Evolutionary conservation across 306 rosid genomes (phyloP).

Genomic region (Cicer bijugum): DNA sequence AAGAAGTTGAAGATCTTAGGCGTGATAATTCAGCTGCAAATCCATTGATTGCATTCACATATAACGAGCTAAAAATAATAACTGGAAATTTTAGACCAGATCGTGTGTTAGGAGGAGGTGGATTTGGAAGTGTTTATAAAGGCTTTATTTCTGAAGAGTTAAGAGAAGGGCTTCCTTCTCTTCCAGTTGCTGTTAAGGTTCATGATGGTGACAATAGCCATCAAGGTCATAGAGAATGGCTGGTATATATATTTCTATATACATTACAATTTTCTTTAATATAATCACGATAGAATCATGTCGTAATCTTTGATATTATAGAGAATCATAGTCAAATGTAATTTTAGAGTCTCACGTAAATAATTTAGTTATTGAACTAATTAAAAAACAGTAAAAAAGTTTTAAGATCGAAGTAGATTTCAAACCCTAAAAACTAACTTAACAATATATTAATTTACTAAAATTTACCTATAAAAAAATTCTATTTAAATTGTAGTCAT

Average conservation of each 20-base stretch:
- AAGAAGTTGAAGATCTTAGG: constrained; percentile 90
- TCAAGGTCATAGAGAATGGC: constrained; percentile 99
- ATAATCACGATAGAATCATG: accelerated
- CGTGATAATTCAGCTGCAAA: constrained; percentile 79
- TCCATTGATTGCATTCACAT: constrained; percentile 83
- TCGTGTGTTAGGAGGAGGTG: constrained; percentile 88
- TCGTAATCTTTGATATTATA: no score
- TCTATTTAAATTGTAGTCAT: no score
- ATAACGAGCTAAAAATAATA: constrained; percentile 70
- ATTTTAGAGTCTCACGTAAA: no score
- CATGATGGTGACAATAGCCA: constrained; percentile 93
- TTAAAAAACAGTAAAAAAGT: no score
- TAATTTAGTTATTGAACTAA: no score
- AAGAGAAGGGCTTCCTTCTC: constrained; percentile 63
- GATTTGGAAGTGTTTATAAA: constrained; percentile 96
- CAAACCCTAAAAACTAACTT: no score
- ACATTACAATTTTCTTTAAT: no score
- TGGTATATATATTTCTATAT: constrained; percentile 54
- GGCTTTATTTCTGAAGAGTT: constrained; percentile 84
- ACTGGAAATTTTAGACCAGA: constrained; percentile 84
- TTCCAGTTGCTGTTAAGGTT: constrained; percentile 95
- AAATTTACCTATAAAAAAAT: no score
- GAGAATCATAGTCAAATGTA: no score
- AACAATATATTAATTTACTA: no score
- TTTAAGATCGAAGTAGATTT: no score